Base-by-base conservation (phyloP, 306 rosid species). In the Dalbergia cultrata region DNA sequence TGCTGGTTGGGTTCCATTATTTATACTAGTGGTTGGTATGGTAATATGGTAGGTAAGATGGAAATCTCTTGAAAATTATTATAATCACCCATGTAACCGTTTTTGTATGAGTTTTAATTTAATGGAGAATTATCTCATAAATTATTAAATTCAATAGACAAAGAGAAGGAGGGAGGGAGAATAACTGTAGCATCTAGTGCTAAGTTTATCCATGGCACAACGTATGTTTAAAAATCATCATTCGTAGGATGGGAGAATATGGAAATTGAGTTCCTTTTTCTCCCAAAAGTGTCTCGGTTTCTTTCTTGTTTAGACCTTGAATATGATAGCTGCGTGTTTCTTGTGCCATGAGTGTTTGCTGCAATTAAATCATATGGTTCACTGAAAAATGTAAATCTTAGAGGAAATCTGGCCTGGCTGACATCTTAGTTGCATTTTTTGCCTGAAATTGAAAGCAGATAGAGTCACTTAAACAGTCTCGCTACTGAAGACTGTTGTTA, bases 1-100 rank as follows among this genome's bases (percentile, higher is more conserved):
- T 72, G 77, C 35, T 13, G n/a, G 19, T 53, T 53, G 74, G 85
- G 14, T 68, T 59, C 22, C 54, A 41, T 67, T 71, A 13, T 75
- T 39, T 71, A 14, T 60, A 17, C 45, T 8, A 68, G 31, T 26
- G 31, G 31, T 26, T 26, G 31, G 31, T 26, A 37, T 3, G 41
- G 41, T 1, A 37, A 37, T 37, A 37, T 49, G 47, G 22, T n/a
- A 16, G 68, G 13, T 56, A 17, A 39, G 31, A 14, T 3, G 45
- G 47, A 56, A 56, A 14, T 58, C 18, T 70, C 62, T 70, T 61
- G 79, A 49, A 34, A 31, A 26, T 60, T 67, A 54, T 79, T 39
- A 39, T 74, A 60, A 67, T 53, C 60, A 70, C 81, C 63, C 81
- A 84, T 90, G 93, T 87, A 84, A 66, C 80, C 13, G 35, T 79